Percentiles rank a stretch among this genome's conserved stretches.
Conservation (phyloP, 2,329 filamentous ascomycete species). For the Stachybotrys echinatus region DNA sequence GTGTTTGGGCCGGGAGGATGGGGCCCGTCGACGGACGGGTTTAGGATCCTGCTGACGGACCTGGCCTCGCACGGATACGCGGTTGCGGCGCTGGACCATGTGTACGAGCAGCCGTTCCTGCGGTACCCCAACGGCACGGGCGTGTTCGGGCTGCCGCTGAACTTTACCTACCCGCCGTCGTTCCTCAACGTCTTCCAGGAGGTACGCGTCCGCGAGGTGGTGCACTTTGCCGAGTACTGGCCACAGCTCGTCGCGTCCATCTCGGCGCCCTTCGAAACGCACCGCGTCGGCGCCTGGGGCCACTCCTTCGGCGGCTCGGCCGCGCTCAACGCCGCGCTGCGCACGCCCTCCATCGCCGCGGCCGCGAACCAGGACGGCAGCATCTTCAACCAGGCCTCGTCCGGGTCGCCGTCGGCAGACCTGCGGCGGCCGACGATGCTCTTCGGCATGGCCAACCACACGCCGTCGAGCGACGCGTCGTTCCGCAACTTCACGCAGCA, state of each 20-base stretch:
- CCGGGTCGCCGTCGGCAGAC: conserved; percentile 10
- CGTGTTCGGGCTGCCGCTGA: conserved; percentile 11
- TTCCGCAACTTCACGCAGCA: conserved; percentile 6
- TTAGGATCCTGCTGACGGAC: conserved; percentile 6
- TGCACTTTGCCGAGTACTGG: conserved; percentile 12
- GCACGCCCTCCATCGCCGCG: conserved; percentile 7
- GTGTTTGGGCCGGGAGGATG: conserved; percentile 8
- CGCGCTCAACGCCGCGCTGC: conserved; percentile 11
- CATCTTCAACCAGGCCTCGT: background rate
- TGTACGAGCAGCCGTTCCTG: conserved; percentile 20
- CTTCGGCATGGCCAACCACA: conserved; percentile 12
- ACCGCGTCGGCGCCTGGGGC: conserved; percentile 12
- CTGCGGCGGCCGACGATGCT: conserved; percentile 13
- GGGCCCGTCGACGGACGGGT: conserved; percentile 8
- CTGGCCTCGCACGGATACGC: conserved; percentile 16
- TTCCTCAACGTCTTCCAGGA: conserved; percentile 8
- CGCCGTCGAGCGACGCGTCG: conserved; percentile 3
- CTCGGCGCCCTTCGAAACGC: conserved; percentile 9
- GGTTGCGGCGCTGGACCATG: conserved; percentile 19
- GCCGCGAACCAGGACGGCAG: conserved; percentile 16
- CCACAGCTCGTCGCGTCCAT: conserved; percentile 7
- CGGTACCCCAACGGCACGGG: conserved; percentile 20
- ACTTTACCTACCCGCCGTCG: conserved; percentile 2
- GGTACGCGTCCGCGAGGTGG: conserved; percentile 11
- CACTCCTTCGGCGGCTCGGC: conserved; percentile 16